A percentile compares a stretch with the other conserved stretches of the same genome.
Conservation (phyloP, 176 grass and related monocot species). For the Triticum urartu region DNA sequence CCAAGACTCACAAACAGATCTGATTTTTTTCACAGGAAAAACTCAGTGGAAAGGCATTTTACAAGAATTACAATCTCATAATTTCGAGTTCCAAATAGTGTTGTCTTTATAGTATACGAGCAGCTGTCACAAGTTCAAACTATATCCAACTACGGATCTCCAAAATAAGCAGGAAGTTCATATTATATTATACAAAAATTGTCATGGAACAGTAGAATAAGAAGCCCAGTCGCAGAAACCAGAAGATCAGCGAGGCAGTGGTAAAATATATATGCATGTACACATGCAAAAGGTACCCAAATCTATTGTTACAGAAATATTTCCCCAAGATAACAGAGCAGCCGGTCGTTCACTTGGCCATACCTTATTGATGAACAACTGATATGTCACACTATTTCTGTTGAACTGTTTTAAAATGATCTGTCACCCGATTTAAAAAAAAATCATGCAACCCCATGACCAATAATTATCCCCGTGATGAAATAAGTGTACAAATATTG, state of each 20-base stretch:
- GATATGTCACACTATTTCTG: background rate
- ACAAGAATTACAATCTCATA: slow-evolving; percentile 8
- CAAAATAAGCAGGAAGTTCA: slow-evolving; percentile 11
- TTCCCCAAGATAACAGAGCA: slow-evolving; percentile 27
- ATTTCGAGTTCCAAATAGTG: background rate
- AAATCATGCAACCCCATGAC: background rate
- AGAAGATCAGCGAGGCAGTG: background rate
- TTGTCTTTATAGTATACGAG: background rate
- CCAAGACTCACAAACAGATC: background rate
- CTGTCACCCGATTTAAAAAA: background rate
- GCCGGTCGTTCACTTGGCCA: background rate
- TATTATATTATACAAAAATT: slow-evolving; percentile 1
- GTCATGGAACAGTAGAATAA: background rate
- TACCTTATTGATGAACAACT: slow-evolving; percentile 3
- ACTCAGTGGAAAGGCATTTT: background rate
- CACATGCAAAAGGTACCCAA: background rate
- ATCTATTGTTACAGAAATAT: slow-evolving; percentile 13
- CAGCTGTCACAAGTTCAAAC: background rate
- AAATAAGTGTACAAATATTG: slow-evolving; percentile 23
- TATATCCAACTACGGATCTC: background rate
- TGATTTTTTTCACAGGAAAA: background rate
- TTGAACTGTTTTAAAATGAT: background rate
- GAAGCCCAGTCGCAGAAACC: background rate
- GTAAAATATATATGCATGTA: background rate
- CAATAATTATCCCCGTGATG: background rate